A percentile compares a stretch with the other conserved stretches of the same genome.
These are phyloP conservation scores for Thielaviopsis ethacetica DNA, from an alignment of 2,329 filamentous ascomycete species.

Conservation along the genomic window DNA sequence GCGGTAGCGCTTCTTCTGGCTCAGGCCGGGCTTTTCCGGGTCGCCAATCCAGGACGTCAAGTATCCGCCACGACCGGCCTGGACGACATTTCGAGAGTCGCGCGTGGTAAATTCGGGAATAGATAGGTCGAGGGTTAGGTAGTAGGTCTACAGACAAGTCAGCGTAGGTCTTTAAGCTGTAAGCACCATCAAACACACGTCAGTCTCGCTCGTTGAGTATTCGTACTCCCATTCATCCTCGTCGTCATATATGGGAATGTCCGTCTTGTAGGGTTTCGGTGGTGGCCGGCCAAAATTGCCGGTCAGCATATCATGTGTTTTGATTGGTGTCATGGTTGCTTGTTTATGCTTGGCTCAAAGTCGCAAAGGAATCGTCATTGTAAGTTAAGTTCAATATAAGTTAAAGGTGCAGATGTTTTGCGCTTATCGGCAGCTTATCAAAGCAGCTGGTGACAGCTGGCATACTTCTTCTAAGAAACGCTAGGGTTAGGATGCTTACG, in stretches of 20 bases:
- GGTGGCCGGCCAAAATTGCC: constrained; percentile 5
- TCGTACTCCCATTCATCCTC: constrained; percentile 53
- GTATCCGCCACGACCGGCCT: constrained; percentile 13
- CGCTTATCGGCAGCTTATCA: background rate
- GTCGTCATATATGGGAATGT: constrained; percentile 19
- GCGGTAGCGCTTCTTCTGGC: constrained; percentile 9
- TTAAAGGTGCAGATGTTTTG: background rate
- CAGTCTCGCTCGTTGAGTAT: constrained; percentile 46
- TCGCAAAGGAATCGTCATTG: background rate
- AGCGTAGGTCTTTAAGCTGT: background rate
- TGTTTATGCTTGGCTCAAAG: background rate
- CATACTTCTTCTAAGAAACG: too few species aligned
- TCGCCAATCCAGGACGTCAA: constrained; percentile 18
- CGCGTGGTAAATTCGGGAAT: constrained; percentile 34
- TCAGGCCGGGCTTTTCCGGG: constrained; percentile 1
- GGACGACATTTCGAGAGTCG: constrained; percentile 9
- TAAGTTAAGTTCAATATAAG: background rate
- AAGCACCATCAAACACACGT: constrained; percentile 24
- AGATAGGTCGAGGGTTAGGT: constrained; percentile 46
- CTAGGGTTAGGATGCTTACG: too few species aligned
- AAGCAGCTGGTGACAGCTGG: background rate
- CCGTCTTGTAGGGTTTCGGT: constrained; percentile 2
- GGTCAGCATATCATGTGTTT: constrained; percentile 9
- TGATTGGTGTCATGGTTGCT: constrained; percentile 1
- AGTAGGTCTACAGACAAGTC: constrained; percentile 35